phyloP scores from a whole-genome alignment of 2,329 filamentous ascomycete species.

The Fusarium tricinctum region DNA sequence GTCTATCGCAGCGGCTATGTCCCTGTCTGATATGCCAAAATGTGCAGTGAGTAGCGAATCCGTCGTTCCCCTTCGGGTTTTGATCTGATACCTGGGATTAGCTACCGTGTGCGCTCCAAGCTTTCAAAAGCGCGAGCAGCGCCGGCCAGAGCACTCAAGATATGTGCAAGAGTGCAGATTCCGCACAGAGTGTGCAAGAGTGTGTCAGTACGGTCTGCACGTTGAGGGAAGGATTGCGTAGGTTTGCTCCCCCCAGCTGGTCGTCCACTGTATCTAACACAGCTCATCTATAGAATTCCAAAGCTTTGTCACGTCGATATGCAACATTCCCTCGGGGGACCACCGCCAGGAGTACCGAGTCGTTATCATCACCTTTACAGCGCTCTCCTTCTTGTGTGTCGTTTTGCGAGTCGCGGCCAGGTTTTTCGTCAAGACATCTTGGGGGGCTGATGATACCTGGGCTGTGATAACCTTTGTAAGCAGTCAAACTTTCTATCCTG shows the following conservation, averaged over 20 bases:
- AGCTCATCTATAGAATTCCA: neutral
- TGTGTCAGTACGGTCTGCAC: neutral
- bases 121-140: neutral
- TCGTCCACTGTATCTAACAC: neutral
- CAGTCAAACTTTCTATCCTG: neutral
- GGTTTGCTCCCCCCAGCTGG: neutral
- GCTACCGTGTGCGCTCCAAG: neutral
- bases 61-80: no score
- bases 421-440: neutral
- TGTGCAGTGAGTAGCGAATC: constrained; percentile 4
- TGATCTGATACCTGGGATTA: neutral
- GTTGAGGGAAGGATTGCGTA: neutral
- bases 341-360: neutral
- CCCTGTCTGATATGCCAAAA: neutral
- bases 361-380: neutral
- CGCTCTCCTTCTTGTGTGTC: fast-evolving
- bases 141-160: neutral
- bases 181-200: neutral
- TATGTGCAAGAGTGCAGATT: neutral
- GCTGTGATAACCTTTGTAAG: neutral
- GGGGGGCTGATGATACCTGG: constrained; percentile 12
- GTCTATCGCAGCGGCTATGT: neutral
- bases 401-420: neutral
- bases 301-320: neutral
- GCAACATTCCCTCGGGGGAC: neutral